phyloP scores from a whole-genome alignment of 345 rosid genomes.

The Salix koriyanagi region DNA sequence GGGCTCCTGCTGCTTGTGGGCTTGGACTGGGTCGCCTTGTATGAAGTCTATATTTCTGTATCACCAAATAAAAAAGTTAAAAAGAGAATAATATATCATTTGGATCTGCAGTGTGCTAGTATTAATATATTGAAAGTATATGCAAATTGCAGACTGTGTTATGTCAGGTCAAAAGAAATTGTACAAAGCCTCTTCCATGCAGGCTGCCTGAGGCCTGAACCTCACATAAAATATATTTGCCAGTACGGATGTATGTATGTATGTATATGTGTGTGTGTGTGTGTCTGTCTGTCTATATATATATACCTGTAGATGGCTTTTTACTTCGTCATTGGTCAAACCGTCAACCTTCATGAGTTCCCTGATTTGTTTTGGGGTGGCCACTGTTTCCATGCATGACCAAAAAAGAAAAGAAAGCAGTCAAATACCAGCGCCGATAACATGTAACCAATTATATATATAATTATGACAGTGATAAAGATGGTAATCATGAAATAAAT shows the following conservation, averaged over 20 bases:
- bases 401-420: conserved; percentile 23
- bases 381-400: conserved; percentile 41
- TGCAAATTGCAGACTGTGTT: conserved; percentile 10
- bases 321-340: conserved; percentile 99
- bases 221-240: conserved; percentile 1
- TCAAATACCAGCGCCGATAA: not conserved
- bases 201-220: conserved; percentile 1
- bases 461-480: not conserved
- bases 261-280: too few species aligned
- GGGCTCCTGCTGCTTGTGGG: conserved; percentile 64
- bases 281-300: not conserved
- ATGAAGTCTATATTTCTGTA: conserved; percentile 94
- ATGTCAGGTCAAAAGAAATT: conserved; percentile 19
- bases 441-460: not conserved
- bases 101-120: not conserved
- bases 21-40: conserved; percentile 93
- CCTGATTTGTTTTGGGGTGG: conserved; percentile 97
- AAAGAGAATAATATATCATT: not conserved
- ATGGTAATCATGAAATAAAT: not conserved
- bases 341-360: conserved; percentile 99
- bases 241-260: too few species aligned
- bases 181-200: conserved; percentile 24
- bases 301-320: conserved; percentile 93
- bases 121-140: conserved; percentile 3
- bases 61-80: not conserved